Evolutionary conservation across 108 stramenopile species (phyloP), one percentile per base, ranked within the genome.

Genomic region (Conticribra weissflogii): DNA sequence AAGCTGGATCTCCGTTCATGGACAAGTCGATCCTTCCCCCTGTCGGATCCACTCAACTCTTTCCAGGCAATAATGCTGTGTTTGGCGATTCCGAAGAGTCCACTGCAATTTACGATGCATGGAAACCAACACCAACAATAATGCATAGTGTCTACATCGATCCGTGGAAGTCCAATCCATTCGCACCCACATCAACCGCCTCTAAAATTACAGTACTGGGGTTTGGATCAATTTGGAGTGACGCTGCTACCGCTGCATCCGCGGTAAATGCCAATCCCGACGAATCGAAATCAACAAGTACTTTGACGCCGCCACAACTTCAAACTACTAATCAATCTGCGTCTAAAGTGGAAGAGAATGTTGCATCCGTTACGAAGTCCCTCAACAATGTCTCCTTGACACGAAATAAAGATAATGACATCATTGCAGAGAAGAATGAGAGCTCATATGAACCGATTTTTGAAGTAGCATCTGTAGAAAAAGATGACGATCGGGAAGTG

Each of bases 141-240:
- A 17, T 74, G 30, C 64, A 64, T n/a, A 74, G 45, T 41, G 53
- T 58, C 29, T 74, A 47, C 56, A 58, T 74, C 14, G 73, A 66
- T 22, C 73, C 64, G 46, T 74, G 73, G 73, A 74, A 66, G 31
- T 65, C 64, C 8, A 74, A 65, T 66, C 73, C 73, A 9, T 74
- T 74, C 66, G 73, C 73, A 22, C 73, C 73, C 5, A 74, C 63
- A 34, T 57, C 56, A 7, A 32, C 45, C 3, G 53, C 49, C 21
- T 24, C 53, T 23, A 23, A 61, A 21, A 36, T 49, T 16, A 19
- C 36, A 33, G 72, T 30, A n/a, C 33, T 21, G 0, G 31, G 21
- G 36, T 58, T 74, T 59, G 73, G 73, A 3, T 65, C 63, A 0
- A 74, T 66, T 29, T 74, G 73, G 73, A 74, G 73, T 53, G 56